Evolutionary conservation across 441 rosid genomes (phyloP), one percentile per base, ranked within the genome.

Genomic region (Geranium incanum): DNA sequence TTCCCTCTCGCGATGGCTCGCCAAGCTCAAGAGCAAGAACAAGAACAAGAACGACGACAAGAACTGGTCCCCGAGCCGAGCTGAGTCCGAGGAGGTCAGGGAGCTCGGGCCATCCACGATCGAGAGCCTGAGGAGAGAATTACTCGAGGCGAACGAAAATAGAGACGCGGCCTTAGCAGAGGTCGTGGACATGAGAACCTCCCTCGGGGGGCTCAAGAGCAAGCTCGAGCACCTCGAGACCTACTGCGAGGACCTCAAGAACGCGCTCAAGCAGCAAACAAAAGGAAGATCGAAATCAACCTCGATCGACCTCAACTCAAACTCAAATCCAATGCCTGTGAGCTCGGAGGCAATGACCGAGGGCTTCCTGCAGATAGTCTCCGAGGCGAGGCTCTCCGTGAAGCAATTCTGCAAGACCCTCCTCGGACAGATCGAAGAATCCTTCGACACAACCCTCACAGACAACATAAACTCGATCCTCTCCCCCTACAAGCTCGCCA

Each of bases 381-480:
- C 97, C 0, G 99, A 94, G 82, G 87, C 99, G 69, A 89, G 97
- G 82, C 76, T 90, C 60, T 94, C 99, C 0, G 87, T 92, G 70
- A 94, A 90, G 55, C 97, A 92, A n/a, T 92, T 94, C 81, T 90
- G 93, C 85, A 91, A 90, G 77, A 83, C 88, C 13, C 84, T 92
- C 21, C 74, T 89, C 0, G 75, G 80, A 13, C 95, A 93, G 75
- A 83, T 91, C 0, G 92, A 89, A 0, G 97, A 89, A 75, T 76
- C 87, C n/a, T 76, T 86, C n/a, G 99, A 91, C 70, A 59, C 69
- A 0, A 79, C 85, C 65, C 79, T 87, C n/a, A 78, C 80, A 76
- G 82, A 88, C 52, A 86, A 80, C 72, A 68, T 91, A 81, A 88
- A 91, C 76, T 67, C 75, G 64, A 81, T 91, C 45, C 89, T 90